Evolutionary conservation across 305 asterid genomes (phyloP).

Genomic region (Lippia alba): DNA sequence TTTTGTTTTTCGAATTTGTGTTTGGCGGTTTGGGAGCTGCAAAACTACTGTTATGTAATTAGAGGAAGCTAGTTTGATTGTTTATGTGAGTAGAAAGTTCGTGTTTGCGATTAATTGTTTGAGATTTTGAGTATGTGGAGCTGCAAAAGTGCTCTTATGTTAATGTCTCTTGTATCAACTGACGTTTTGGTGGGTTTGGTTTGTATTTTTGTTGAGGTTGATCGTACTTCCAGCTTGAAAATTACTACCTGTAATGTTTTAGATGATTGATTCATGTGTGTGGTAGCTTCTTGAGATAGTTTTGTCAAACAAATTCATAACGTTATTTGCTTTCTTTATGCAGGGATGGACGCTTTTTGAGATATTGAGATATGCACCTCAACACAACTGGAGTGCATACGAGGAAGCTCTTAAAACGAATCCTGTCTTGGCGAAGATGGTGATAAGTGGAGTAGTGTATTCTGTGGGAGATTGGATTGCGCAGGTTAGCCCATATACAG

Average conservation of each 20-base stretch:
- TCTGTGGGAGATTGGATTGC: slow-evolving; percentile 96
- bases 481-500: slow-evolving; percentile 57
- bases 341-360: slow-evolving; percentile 93
- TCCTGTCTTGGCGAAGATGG: slow-evolving; percentile 91
- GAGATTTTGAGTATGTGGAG: too few species aligned
- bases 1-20: too few species aligned
- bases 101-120: slow-evolving; percentile 2
- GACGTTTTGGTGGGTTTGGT: too few species aligned
- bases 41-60: neutral
- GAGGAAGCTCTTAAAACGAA: slow-evolving; percentile 89
- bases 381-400: slow-evolving; percentile 93
- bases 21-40: neutral
- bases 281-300: neutral
- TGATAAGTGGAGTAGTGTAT: slow-evolving; percentile 90
- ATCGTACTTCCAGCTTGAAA: neutral
- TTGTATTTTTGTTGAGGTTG: neutral
- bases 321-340: slow-evolving; percentile 22
- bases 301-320: neutral
- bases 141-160: too few species aligned
- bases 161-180: too few species aligned
- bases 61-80: neutral
- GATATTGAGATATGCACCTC: slow-evolving; percentile 92
- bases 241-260: neutral
- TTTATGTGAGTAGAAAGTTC: neutral
- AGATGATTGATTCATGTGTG: neutral